These are phyloP conservation scores for Nakaseomyces delphensis DNA, from an alignment of 1,139 yeast species.

Conservation along the genomic window DNA sequence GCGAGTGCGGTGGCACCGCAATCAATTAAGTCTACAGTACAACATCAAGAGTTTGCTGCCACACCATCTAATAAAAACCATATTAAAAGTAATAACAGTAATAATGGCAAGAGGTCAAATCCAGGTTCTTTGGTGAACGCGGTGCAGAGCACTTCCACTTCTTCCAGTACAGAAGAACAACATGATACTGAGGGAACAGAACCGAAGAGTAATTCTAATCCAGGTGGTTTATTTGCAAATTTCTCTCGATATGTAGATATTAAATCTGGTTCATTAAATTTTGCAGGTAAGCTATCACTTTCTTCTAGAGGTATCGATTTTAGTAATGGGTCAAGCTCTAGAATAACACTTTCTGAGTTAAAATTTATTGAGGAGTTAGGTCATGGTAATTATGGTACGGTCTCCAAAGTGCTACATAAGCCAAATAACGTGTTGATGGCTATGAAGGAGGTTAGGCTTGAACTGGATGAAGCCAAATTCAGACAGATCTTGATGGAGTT, in stretches of 20 bases:
- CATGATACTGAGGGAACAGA: slow-evolving; percentile 27
- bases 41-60: slow-evolving; percentile 25
- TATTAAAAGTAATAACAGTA: slow-evolving; percentile 8
- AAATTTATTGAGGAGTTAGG: slow-evolving; percentile 83
- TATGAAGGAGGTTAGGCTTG: slow-evolving; percentile 90
- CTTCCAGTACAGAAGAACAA: slow-evolving; percentile 22
- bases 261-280: slow-evolving; percentile 82
- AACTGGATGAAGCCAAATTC: slow-evolving; percentile 83
- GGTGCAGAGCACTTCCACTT: slow-evolving; percentile 28
- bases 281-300: slow-evolving; percentile 86
- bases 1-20: slow-evolving; percentile 9
- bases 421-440: slow-evolving; percentile 96
- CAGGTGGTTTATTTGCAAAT: slow-evolving; percentile 51
- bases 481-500: slow-evolving; percentile 93
- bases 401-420: slow-evolving; percentile 80
- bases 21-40: slow-evolving; percentile 11
- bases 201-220: slow-evolving; percentile 20
- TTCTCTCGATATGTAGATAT: slow-evolving; percentile 84
- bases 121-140: slow-evolving; percentile 31
- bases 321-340: slow-evolving; percentile 76
- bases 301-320: slow-evolving; percentile 91
- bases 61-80: slow-evolving; percentile 24
- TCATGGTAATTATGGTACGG: slow-evolving; percentile 93
- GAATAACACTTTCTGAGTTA: slow-evolving; percentile 78
- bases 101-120: slow-evolving; percentile 22